Base-by-base conservation (phyloP, 257 asterid species). In the Nicotiana tabacum region DNA sequence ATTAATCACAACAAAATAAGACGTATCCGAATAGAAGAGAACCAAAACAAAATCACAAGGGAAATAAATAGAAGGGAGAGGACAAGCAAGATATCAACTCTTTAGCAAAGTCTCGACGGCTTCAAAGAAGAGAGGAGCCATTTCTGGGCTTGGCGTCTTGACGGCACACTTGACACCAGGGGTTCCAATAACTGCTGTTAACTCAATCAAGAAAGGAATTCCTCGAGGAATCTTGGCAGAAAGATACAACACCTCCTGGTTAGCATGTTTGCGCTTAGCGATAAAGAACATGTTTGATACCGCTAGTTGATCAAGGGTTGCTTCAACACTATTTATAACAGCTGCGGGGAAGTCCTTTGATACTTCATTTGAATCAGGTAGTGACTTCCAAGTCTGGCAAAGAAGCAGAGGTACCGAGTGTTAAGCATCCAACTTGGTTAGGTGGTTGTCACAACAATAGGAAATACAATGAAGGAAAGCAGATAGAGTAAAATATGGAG, bases 151-250 rank as follows among this genome's bases (percentile, higher is more conserved):
- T 24, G 98, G 97, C 43, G 97, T 91, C 87, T 96, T 96, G 84
- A 90, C 66, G 5, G 99, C 99, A 78, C 98, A 96, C 81, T 96
- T 96, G 87, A 96, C 89, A 69, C 99, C 98, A 68, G 99, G 92
- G 33, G 83, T 83, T 55, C 97, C 97, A 7, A 96, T 76, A 64
- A 87, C 91, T 76, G 97, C 86, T 37, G 99, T 96, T 32, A 96
- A 90, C 82, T 96, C 99, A 43, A 96, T 91, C 90, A 96, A 88
- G 91, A 96, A 94, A 21, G 97, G 97, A 64, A 90, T 89, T 15
- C 92, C 99, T 83, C 86, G 89, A 24, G 98, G 98, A 84, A 91
- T 88, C 90, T 96, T 95, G 70, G 97, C 94, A 0, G 99, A 96
- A 83, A 96, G 97, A 88, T 96, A 96, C 85, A 96, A 57, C 83